Conservation (phyloP, 805 yeast genomes). For the Blastobotrys parvus region DNA sequence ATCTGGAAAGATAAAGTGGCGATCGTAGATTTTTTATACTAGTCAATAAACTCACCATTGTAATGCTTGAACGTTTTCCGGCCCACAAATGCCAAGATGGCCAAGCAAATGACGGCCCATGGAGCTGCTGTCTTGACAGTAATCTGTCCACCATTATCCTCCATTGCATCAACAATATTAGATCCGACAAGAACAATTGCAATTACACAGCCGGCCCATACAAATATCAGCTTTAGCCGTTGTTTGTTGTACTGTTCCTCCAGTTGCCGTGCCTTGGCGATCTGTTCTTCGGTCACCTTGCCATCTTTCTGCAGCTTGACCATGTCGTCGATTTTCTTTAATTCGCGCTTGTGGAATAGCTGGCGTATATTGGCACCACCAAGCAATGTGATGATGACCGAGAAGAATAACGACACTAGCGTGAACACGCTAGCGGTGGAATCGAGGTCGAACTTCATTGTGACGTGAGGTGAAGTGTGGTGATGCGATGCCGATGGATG, state of each 20-base stretch:
- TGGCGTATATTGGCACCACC: not conserved
- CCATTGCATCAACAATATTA: not conserved
- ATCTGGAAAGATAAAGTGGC: slow-evolving; percentile 1
- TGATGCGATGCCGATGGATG: not conserved
- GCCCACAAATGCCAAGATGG: not conserved
- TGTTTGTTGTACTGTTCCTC: not conserved
- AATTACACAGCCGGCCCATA: not conserved
- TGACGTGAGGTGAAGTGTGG: not conserved
- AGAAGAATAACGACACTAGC: not conserved
- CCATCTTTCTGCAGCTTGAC: not conserved
- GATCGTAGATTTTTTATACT: not conserved
- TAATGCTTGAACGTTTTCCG: not conserved
- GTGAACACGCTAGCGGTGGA: not conserved
- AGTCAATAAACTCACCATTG: not conserved
- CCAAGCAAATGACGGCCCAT: not conserved
- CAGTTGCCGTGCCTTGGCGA: not conserved
- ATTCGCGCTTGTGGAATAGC: not conserved
- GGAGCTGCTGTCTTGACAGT: not conserved
- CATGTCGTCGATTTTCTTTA: not conserved
- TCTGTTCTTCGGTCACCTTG: not conserved
- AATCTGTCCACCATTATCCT: not conserved
- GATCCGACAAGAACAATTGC: not conserved
- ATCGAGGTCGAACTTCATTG: not conserved
- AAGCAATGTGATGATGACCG: not conserved
- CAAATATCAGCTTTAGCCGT: not conserved